These are phyloP conservation scores for Scleromitrula shiraiana DNA, from an alignment of 2,329 filamentous ascomycete genomes.

Conservation along the genomic window DNA sequence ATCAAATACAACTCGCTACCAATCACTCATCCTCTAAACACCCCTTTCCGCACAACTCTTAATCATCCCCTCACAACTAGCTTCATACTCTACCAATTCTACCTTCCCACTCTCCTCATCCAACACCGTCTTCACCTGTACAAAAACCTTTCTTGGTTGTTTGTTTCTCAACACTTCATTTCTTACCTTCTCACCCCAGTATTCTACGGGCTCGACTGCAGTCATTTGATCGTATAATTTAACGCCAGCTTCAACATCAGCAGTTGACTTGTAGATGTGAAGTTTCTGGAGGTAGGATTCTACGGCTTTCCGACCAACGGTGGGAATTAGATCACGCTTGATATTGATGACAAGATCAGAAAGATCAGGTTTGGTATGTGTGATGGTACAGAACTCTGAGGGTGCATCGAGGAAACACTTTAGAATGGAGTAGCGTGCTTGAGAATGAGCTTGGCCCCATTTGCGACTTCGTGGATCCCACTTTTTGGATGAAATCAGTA, in stretches of 20 bases:
- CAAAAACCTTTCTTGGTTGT: slow-evolving; percentile 83
- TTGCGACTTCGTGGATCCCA: slow-evolving; percentile 88
- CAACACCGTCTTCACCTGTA: slow-evolving; percentile 82
- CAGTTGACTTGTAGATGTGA: slow-evolving; percentile 87
- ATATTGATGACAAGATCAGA: slow-evolving; percentile 76
- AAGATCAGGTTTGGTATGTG: slow-evolving; percentile 60
- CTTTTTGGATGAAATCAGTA: slow-evolving; percentile 16
- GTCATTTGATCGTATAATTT: slow-evolving; percentile 81
- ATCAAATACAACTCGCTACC: neutral
- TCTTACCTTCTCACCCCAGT: slow-evolving; percentile 74
- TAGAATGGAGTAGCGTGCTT: slow-evolving; percentile 84
- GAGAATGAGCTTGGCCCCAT: slow-evolving; percentile 90
- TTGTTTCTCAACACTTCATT: slow-evolving; percentile 68
- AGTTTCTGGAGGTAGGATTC: slow-evolving; percentile 83
- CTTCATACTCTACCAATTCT: slow-evolving; percentile 76
- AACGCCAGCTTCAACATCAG: slow-evolving; percentile 69
- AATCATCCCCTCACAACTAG: slow-evolving; percentile 72
- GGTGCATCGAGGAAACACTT: slow-evolving; percentile 78
- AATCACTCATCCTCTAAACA: neutral
- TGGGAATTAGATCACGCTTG: slow-evolving; percentile 80
- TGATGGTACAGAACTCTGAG: slow-evolving; percentile 78
- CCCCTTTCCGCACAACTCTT: slow-evolving; percentile 66
- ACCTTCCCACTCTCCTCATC: slow-evolving; percentile 63
- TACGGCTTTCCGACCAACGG: slow-evolving; percentile 71
- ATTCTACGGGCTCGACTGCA: slow-evolving; percentile 67